Percentiles rank a stretch among this genome's conserved stretches.
These are phyloP conservation scores for Pyrus hybrid DNA, from an alignment of 331 rosid species.

Conservation along the genomic window DNA sequence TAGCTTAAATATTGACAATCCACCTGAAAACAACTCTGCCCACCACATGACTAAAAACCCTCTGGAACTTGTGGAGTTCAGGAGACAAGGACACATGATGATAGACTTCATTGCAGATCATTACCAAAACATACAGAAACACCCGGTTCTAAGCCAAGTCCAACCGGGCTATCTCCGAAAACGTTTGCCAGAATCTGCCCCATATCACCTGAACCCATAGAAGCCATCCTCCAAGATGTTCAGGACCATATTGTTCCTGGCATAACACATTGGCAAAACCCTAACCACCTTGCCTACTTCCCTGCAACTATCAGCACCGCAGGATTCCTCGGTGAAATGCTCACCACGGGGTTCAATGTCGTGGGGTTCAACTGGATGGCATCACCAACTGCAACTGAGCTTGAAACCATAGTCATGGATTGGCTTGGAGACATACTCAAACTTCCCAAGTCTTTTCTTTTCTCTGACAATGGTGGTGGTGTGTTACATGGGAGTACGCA, in stretches of 20 bases:
- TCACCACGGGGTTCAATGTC: constrained; percentile 22
- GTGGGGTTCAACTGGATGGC: constrained; percentile 37
- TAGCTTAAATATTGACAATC: not conserved
- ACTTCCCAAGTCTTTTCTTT: constrained; percentile 25
- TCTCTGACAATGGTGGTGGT: constrained; percentile 21
- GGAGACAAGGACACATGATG: constrained; percentile 26
- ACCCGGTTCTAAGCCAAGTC: constrained; percentile 33
- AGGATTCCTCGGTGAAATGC: constrained; percentile 28
- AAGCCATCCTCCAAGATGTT: constrained; percentile 28
- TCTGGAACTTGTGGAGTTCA: constrained; percentile 21
- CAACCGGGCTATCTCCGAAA: constrained; percentile 23
- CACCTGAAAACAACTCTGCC: not conserved
- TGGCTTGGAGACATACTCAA: constrained; percentile 29
- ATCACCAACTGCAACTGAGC: constrained; percentile 39
- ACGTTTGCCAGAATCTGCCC: constrained; percentile 11
- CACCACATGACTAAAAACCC: not conserved
- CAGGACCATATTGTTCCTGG: constrained; percentile 22
- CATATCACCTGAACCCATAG: constrained; percentile 18
- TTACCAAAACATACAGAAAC: constrained; percentile 24
- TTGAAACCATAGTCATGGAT: constrained; percentile 29
- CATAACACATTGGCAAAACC: constrained; percentile 34
- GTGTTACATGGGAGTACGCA: constrained; percentile 20
- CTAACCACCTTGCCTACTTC: constrained; percentile 25
- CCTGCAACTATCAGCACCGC: constrained; percentile 16
- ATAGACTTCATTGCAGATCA: constrained; percentile 33